Conservation (phyloP, 768 basidiomycete species). For the Auricularia auricula-judae region DNA sequence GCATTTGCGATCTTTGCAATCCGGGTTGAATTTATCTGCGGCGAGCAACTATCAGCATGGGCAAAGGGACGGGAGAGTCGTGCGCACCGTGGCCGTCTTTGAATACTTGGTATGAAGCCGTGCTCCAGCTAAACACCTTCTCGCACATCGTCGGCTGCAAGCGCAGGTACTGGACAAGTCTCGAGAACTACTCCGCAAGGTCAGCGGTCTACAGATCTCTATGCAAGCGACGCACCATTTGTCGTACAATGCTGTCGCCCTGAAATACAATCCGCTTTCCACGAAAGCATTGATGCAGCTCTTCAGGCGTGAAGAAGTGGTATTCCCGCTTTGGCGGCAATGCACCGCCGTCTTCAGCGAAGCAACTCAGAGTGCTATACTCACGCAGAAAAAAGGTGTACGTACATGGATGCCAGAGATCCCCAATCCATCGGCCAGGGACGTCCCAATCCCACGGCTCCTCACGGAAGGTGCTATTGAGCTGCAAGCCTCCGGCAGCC, state of each 20-base stretch:
- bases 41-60: background rate
- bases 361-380: background rate
- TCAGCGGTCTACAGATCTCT: background rate
- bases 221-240: background rate
- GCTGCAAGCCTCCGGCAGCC: background rate
- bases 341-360: background rate
- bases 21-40: background rate
- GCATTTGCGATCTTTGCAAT: background rate
- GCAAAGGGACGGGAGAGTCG: background rate
- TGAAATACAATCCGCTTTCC: background rate
- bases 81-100: background rate
- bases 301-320: background rate
- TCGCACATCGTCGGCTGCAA: background rate
- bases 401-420: background rate
- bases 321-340: background rate
- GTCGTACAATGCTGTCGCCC: background rate
- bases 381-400: background rate
- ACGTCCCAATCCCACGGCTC: background rate
- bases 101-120: background rate
- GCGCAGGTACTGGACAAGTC: background rate
- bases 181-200: background rate
- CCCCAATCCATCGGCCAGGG: background rate
- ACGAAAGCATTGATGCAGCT: background rate
- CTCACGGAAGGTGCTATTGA: background rate
- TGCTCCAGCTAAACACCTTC: background rate